Evolutionary conservation across 1,139 yeast genomes (phyloP).

Genomic region (Pichia cactophila): DNA sequence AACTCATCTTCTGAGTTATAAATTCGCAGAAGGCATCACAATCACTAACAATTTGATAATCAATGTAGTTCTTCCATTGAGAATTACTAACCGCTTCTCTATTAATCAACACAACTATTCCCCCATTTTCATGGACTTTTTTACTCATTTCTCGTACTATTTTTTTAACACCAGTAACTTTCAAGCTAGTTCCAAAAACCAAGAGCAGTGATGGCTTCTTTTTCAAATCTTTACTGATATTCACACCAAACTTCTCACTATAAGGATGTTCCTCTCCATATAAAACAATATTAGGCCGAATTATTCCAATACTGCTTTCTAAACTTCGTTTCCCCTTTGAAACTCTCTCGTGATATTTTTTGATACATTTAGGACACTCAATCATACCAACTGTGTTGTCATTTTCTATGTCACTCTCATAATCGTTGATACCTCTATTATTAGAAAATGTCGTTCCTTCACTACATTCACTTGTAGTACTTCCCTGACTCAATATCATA

Average conservation of each 20-base stretch:
- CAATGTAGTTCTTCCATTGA: constrained; percentile 52
- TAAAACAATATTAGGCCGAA: constrained; percentile 68
- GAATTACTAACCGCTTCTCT: constrained; percentile 40
- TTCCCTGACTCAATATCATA: constrained; percentile 8
- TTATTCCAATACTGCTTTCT: constrained; percentile 47
- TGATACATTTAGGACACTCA: constrained; percentile 52
- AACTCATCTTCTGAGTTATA: constrained; percentile 7
- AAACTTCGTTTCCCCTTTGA: constrained; percentile 55
- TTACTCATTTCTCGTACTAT: constrained; percentile 54
- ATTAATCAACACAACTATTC: constrained; percentile 58
- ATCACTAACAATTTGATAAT: constrained; percentile 69
- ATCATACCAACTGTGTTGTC: constrained; percentile 39
- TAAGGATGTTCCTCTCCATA: constrained; percentile 79
- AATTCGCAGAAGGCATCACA: constrained; percentile 73
- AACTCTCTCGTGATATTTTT: constrained; percentile 45
- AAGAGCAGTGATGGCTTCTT: constrained; percentile 55
- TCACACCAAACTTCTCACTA: constrained; percentile 56
- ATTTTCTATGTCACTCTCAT: constrained; percentile 3
- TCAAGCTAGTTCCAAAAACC: constrained; percentile 70
- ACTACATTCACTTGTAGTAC: neutral
- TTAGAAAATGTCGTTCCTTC: constrained; percentile 7
- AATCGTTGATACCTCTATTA: neutral
- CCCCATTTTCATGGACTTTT: constrained; percentile 49
- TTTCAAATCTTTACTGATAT: constrained; percentile 47
- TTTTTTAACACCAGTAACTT: constrained; percentile 65